Evolutionary conservation across 2,329 filamentous ascomycete species (phyloP).

Genomic region (Fusarium proliferatum): DNA sequence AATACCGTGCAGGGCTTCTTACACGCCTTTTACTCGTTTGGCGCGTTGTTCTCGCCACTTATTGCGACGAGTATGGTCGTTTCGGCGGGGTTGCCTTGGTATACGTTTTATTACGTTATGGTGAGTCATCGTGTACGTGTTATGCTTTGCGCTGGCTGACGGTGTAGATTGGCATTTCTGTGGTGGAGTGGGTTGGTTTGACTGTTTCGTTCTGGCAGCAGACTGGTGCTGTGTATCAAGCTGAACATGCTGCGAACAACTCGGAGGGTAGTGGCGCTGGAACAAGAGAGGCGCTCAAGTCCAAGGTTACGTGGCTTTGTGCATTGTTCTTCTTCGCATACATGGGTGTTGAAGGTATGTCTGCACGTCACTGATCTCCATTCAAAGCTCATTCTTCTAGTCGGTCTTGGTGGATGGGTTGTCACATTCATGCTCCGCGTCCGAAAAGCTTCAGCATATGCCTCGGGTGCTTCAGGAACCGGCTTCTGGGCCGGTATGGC

Average conservation of each 20-base stretch:
- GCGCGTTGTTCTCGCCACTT: conserved; percentile 71
- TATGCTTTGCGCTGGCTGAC: background rate
- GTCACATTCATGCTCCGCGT: conserved; percentile 83
- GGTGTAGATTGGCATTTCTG: conserved; percentile 56
- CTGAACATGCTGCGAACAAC: conserved; percentile 46
- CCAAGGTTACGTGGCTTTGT: conserved; percentile 72
- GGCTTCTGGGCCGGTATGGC: conserved; percentile 86
- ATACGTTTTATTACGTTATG: conserved; percentile 78
- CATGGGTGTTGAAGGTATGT: conserved; percentile 72
- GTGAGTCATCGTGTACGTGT: conserved; percentile 54
- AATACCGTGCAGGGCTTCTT: conserved; percentile 75
- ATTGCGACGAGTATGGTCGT: conserved; percentile 76
- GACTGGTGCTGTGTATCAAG: conserved; percentile 65
- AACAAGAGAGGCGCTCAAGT: conserved; percentile 54
- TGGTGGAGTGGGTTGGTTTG: conserved; percentile 65
- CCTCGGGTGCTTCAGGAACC: conserved; percentile 77
- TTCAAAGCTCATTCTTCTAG: conserved; percentile 36
- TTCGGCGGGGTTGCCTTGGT: conserved; percentile 69
- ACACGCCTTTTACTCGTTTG: conserved; percentile 73
- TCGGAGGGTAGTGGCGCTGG: conserved; percentile 42
- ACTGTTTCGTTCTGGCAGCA: conserved; percentile 68
- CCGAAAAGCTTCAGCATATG: conserved; percentile 71
- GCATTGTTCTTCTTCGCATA: conserved; percentile 78
- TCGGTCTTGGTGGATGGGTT: conserved; percentile 81
- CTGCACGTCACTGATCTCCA: too few relatives aligned